Percentiles rank a stretch among this genome's conserved stretches.
Conservation (phyloP, 2,329 filamentous ascomycete genomes). For the Paraphoma sp. region DNA sequence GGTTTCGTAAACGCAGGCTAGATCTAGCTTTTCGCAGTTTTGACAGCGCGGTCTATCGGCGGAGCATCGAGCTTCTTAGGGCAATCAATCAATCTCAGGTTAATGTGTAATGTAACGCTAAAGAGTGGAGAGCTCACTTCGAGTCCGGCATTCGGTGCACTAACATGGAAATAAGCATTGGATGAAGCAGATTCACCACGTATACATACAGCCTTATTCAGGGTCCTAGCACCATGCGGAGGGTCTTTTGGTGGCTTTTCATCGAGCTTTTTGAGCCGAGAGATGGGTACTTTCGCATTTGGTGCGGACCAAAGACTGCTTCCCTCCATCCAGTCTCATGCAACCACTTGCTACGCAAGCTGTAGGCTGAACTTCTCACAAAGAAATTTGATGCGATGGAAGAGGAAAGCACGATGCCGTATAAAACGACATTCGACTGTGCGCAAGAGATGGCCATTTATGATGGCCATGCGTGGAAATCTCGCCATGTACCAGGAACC, state of each 20-base stretch:
- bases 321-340: background rate
- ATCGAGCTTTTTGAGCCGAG: background rate
- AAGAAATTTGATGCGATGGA: background rate
- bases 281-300: conserved; percentile 1
- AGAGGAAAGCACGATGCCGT: no score
- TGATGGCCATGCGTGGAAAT: no score
- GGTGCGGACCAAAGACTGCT: background rate
- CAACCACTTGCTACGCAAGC: background rate
- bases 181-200: background rate
- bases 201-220: conserved; percentile 21
- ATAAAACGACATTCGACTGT: no score
- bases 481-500: no score
- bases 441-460: no score
- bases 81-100: background rate
- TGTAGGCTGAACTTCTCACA: background rate
- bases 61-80: conserved; percentile 41
- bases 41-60: conserved; percentile 39
- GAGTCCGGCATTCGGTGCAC: conserved; percentile 25
- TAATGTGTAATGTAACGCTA: background rate
- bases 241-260: background rate
- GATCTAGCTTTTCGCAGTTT: conserved; percentile 34
- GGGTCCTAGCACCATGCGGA: conserved; percentile 6
- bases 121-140: conserved; percentile 14
- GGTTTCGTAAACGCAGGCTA: conserved; percentile 40
- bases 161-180: conserved; percentile 4